Evolutionary conservation across 2,329 filamentous ascomycete genomes (phyloP), one percentile per base, ranked within the genome.

Genomic region (Xylaria sp.): DNA sequence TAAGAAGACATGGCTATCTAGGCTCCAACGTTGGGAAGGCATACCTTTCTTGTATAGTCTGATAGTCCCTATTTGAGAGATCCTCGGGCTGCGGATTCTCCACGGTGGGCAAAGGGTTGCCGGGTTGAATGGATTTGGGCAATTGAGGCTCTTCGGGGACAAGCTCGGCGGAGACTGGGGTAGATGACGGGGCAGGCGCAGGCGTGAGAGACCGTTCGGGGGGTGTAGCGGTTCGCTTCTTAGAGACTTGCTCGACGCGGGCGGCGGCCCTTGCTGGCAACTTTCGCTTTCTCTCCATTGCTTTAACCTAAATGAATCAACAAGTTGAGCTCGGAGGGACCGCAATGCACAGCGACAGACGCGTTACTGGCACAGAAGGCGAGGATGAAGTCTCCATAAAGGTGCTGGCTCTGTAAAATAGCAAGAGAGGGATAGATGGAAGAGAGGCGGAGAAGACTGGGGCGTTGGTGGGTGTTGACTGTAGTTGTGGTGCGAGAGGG

Each of bases 1-100:
- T 69, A 49, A 69, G 24, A 43, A 18, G 37, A 38, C 13, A 47
- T 11, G 11, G 17, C 16, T 5, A 39, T 20, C 20, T 39, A 20
- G 7, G 13, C 19, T 38, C 20, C 21, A 19, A 26, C 19, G 44
- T 20, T 26, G 16, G 34, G 39, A 37, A 52, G 59, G 56, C 67
- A 61, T 72, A 87, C 87, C 87, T 91, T 69, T 91, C 88, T 52
- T 85, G 82, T 39, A 92, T 79, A 20, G 84, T 84, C 72, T 92
- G 90, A 66, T 87, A 93, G 13, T 91, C 88, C 60, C 80, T 82
- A 4, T 73, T 67, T 0, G 86, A 74, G 6, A 92, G 75, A 57
- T 86, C 79, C 7, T 83, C 79, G 0, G 85, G 74, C 68, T 94
- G 90, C 16, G 85, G 77, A 44, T 83, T 79, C 61, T 87, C 81